Evolutionary conservation across 768 basidiomycete species (phyloP), one percentile per base, ranked within the genome.

Genomic region (Trametes cingulata): DNA sequence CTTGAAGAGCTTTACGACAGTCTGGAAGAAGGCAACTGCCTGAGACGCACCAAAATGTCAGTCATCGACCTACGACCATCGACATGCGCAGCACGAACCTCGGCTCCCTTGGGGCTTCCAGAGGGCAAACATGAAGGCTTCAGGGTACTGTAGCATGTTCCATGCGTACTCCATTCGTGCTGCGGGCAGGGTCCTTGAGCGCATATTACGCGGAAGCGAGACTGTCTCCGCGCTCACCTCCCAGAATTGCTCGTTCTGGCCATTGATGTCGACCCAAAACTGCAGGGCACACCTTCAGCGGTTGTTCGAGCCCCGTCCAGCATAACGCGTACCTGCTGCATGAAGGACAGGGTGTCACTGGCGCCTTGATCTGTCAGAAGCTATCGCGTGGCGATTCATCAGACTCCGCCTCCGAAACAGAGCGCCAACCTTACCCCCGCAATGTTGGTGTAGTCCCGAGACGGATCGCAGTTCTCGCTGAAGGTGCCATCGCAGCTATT

Each of bases 151-250:
- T 67, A 76, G 65, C 78, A 80, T 10, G 81, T 90, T 33, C 89
- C 89, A 65, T 90, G 89, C 13, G 77, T 82, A 10, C 73, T 61
- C 88, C 88, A 90, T 70, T 90, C 89, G 58, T 91, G 87, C 83
- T 85, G 54, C 39, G 43, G 6, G 10, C 29, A n/a, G 1, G n/a
- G n/a, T n/a, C n/a, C 1, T 6, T 43, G 6, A 22, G 33, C 29
- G 29, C 17, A 10, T 15, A 27, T 14, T 45, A 8, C 4, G 37
- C 4, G 8, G n/a, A 2, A 20, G 17, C 33, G 41, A 54, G 14
- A 17, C n/a, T 41, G 9, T 42, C 8, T 29, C 33, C 7, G 10
- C 15, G 56, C 81, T 33, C 65, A 85, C 86, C 77, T 85, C 81
- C 89, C 88, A 91, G 68, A 90, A 85, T 33, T 79, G 67, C 66